Evolutionary conservation across 352 stramenopile genomes (phyloP), one percentile per base, ranked within the genome.

Genomic region (Elongisporangium prolatum): DNA sequence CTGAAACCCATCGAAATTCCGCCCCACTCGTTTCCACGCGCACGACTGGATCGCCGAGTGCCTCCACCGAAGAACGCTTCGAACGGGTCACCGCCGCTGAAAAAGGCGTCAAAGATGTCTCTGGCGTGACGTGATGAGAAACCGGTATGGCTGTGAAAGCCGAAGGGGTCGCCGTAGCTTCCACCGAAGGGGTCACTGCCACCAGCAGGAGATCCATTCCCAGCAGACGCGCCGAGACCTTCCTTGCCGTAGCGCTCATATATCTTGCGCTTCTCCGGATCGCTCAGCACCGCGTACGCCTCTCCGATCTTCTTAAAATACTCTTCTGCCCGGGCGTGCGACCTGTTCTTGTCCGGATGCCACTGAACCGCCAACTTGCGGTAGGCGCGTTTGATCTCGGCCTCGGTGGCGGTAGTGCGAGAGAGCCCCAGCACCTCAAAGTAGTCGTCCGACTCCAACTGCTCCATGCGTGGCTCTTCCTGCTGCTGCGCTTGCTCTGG

Each of bases 261-360:
- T 4, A 60, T 8, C 40, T 69, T 59, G 2, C 84, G 68, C 59
- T 90, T 89, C 40, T 77, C 74, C 8, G 58, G 57, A 56, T 98
- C 86, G 40, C 76, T 84, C 56, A 98, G 65, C 22, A 94, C 75
- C 50, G 94, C 88, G 61, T 98, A 98, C 13, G 95, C 93, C 57
- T 95, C 70, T 24, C 83, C 86, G 21, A 98, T 79, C 55, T 83
- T 80, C 68, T 96, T 94, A 68, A 98, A 98, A 53, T 86, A 84
- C 56, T 97, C 91, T 24, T 91, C 81, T 11, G 92, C 91, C 18
- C 68, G 67, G 21, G 88, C 71, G 61, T 89, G 66, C 21, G 80
- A 74, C 40, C 85, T 79, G 66, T 98, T 97, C 68, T 98, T 98
- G 65, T 98, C 94, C 1, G 94, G 94, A 65, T 98, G 94, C 73